Base-by-base conservation (phyloP, 2,329 filamentous ascomycete species). In the Ophiostoma sp. region DNA sequence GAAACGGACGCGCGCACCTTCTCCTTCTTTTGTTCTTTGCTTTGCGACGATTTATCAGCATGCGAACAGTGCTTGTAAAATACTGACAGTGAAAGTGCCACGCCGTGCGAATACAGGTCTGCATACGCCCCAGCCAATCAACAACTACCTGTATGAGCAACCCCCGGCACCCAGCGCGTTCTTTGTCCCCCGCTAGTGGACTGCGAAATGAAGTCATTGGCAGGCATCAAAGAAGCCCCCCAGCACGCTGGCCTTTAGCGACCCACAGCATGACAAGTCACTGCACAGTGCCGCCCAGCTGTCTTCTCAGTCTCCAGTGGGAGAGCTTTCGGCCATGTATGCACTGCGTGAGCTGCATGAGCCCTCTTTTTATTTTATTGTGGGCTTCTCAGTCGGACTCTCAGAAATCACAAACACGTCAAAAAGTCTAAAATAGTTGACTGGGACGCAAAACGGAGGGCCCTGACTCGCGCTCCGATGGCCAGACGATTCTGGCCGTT, bases 181-280 rank as follows among this genome's bases (percentile, higher is more conserved):
- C 36, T 42, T 22, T 9, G 12, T 22, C 6, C 33, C 36, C 36
- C 61, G 36, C 36, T 45, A 45, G 61, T 66, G 61, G 36, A n/a
- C 36, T 45, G 36, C n/a, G 36, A 66, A 66, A 45, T 66, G 36
- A 66, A 66, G 61, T 66, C 61, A 28, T 45, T 66, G 36, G 57
- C 61, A 66, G 36, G 61, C 22, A 45, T 25, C 5, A 19, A 17
- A 17, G 42, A 48, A 17, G 42, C 55, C 55, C 61, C 33, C 4
- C 19, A 64, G 22, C n/a, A 28, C 22, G 33, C 8, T 15, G 59
- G 12, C 39, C 39, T 42, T 42, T 42, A 42, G 39, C 39, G 39
- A 42, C 25, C 55, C 57, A 61, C 57, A 39, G 17, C n/a, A 42
- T 8, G 33, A 42, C 36, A 33, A 22, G 36, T 22, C 57, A 22